Conservation (phyloP, 192 early-diverging fungal species). For the Backusella australiensis region DNA sequence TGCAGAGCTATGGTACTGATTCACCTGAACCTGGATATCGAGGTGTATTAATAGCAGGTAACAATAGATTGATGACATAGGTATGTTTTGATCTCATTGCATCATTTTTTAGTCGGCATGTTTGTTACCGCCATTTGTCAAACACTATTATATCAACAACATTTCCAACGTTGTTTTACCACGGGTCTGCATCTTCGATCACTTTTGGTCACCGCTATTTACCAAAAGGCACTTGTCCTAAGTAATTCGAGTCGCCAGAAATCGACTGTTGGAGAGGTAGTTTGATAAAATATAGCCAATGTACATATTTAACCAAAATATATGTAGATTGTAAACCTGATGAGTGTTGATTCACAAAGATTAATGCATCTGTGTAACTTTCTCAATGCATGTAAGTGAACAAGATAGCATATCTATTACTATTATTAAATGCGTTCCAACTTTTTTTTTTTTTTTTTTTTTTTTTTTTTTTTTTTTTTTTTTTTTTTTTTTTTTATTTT, state of each 20-base stretch:
- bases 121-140: conserved; percentile 68
- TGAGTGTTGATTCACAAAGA: conserved; percentile 65
- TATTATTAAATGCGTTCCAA: neutral
- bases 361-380: conserved; percentile 65
- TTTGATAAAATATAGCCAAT: conserved; percentile 14
- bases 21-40: conserved; percentile 58
- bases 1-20: conserved; percentile 53
- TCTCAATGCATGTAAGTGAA: conserved; percentile 53
- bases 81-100: neutral
- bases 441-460: neutral
- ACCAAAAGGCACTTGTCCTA: conserved; percentile 77
- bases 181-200: conserved; percentile 70
- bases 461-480: neutral
- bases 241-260: conserved; percentile 74
- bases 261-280: conserved; percentile 78
- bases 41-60: conserved; percentile 75
- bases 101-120: conserved; percentile 53
- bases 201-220: conserved; percentile 77
- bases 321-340: conserved; percentile 49
- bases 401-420: neutral
- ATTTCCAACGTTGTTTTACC: conserved; percentile 78
- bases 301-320: too few species aligned
- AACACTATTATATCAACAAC: conserved; percentile 81
- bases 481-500: too few species aligned
- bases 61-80: neutral